phyloP scores from a whole-genome alignment of 768 basidiomycete genomes.

The Trametopsis cervina region DNA sequence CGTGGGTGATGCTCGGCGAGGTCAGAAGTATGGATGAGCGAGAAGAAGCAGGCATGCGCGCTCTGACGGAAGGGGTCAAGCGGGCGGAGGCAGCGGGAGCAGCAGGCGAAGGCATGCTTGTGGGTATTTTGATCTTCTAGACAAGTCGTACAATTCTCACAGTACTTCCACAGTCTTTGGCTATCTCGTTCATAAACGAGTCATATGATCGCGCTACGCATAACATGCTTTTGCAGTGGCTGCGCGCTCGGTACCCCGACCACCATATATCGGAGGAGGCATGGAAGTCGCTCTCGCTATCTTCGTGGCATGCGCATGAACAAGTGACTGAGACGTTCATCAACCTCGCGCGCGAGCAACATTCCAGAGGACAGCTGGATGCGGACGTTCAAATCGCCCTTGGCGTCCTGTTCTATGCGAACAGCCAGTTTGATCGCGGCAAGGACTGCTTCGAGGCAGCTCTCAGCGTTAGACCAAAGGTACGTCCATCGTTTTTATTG shows the following conservation, averaged over 20 bases:
- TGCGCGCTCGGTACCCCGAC: constrained; percentile 57
- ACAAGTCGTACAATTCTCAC: constrained; percentile 6
- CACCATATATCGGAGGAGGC: constrained; percentile 49
- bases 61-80: constrained; percentile 65
- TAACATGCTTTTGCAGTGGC: constrained; percentile 80
- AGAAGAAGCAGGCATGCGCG: constrained; percentile 76
- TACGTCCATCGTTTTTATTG: constrained; percentile 21
- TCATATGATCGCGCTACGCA: constrained; percentile 83
- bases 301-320: constrained; percentile 79
- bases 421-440: constrained; percentile 78
- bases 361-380: constrained; percentile 62
- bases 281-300: constrained; percentile 43
- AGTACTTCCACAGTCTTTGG: constrained; percentile 59
- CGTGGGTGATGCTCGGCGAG: constrained; percentile 91
- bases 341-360: constrained; percentile 75
- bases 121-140: constrained; percentile 28
- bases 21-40: constrained; percentile 86
- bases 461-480: constrained; percentile 68
- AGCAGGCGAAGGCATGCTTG: constrained; percentile 69
- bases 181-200: constrained; percentile 96
- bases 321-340: constrained; percentile 81
- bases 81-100: constrained; percentile 57
- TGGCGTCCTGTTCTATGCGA: constrained; percentile 89
- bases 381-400: constrained; percentile 91
- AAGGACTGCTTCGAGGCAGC: constrained; percentile 95